Base-by-base conservation (phyloP, 2,329 filamentous ascomycete genomes). In the Fusarium compactum region DNA sequence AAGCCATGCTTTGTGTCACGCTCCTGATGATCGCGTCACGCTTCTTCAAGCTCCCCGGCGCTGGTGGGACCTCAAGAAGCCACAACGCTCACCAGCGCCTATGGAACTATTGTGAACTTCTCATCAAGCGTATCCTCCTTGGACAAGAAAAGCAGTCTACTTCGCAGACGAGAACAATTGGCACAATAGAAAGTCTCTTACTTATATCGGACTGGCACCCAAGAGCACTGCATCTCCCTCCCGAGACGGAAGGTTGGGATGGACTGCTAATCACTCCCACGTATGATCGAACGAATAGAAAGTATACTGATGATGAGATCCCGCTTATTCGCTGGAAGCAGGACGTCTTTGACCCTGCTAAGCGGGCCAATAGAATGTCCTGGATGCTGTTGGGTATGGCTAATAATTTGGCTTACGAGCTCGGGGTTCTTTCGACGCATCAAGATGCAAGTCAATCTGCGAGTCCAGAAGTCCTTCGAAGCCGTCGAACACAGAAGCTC, bases 371-470 rank as follows among this genome's bases (percentile, higher is more conserved):
- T 9, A 62, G 72, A 29, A 76, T 76, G 74, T 76, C 74, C 2
- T 76, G 72, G 74, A 76, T 76, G 74, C 69, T 76, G 3, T 25
- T 76, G 0, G 74, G 74, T 3, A 62, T 72, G 55, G 74, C 74
- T 0, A 69, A 58, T 8, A 71, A 67, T 14, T 56, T 73, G 2
- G 69, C 52, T 3, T 71, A 75, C 15, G 73, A 75, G 41, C 67
- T 75, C 5, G 73, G 67, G 1, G 44, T 75, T 8, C 53, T 74
- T n/a, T 67, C 64, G 4, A 54, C 30, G 20, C 38, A 54, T 9
- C 29, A 27, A 10, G 34, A 57, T 10, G 20, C 24, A 2, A 24
- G 10, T 14, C 40, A 29, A 20, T 4, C 22, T 8, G 14, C 11
- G 3, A 32, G 48, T 18, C 15, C 12, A 1, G 51, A 57, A 15